These are phyloP conservation scores for Aspergillus chevalieri DNA, from an alignment of 2,329 filamentous ascomycete species.

Conservation along the genomic window DNA sequence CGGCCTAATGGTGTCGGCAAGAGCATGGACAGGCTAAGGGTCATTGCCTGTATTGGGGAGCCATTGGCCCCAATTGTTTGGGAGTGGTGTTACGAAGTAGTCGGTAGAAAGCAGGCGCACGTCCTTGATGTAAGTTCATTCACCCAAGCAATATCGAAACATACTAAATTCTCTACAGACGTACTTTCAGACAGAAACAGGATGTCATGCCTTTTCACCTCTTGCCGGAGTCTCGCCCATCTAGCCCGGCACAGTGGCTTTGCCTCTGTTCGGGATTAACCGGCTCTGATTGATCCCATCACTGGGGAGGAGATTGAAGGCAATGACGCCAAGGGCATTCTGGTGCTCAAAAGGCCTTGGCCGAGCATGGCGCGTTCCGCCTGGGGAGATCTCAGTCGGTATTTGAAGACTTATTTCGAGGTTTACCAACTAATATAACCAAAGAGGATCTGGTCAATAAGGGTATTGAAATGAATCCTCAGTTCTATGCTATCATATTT, in stretches of 20 bases:
- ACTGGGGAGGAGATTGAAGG: slow-evolving; percentile 88
- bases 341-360: slow-evolving; percentile 97
- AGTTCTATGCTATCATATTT: too few species aligned
- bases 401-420: slow-evolving; percentile 92
- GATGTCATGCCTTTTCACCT: slow-evolving; percentile 90
- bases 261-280: slow-evolving; percentile 99
- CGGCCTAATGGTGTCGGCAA: slow-evolving; percentile 68
- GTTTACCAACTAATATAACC: slow-evolving; percentile 57
- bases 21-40: slow-evolving; percentile 70
- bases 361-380: slow-evolving; percentile 98
- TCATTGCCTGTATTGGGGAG: slow-evolving; percentile 86
- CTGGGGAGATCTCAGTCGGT: slow-evolving; percentile 90
- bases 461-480: too few species aligned
- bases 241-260: slow-evolving; percentile 89
- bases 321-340: slow-evolving; percentile 93
- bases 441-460: too few species aligned
- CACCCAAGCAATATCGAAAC: slow-evolving; percentile 41
- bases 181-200: slow-evolving; percentile 99
- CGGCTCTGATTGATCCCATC: slow-evolving; percentile 93
- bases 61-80: slow-evolving; percentile 92
- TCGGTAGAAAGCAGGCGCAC: slow-evolving; percentile 82
- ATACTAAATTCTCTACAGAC: slow-evolving; percentile 62
- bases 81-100: slow-evolving; percentile 95
- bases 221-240: slow-evolving; percentile 90
- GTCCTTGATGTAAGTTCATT: slow-evolving; percentile 58